Percentiles rank a stretch among this genome's conserved stretches.
Conservation (phyloP, 2,329 filamentous ascomycete species). For the Zasmidium cellare region DNA sequence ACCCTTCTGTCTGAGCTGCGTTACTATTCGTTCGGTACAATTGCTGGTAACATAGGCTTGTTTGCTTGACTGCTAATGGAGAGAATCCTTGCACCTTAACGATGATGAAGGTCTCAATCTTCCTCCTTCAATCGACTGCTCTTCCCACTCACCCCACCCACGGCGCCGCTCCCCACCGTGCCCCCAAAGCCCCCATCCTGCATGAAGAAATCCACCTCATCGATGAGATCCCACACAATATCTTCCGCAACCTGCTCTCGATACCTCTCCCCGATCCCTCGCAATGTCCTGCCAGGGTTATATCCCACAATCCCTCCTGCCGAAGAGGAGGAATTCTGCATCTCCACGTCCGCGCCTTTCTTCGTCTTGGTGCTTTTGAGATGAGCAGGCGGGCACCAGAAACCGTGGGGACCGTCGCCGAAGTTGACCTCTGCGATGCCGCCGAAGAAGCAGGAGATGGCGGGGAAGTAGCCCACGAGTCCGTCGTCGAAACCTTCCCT, state of each 20-base stretch:
- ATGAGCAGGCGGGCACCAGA: conserved; percentile 79
- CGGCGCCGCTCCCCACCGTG: conserved; percentile 25
- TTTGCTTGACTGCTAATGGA: no score
- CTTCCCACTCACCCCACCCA: conserved; percentile 18
- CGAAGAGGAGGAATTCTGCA: conserved; percentile 26
- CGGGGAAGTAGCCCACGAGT: conserved; percentile 92
- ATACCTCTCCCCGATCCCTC: conserved; percentile 75
- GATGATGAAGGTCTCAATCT: no score
- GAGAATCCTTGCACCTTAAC: no score
- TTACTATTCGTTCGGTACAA: no score
- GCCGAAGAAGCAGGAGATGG: conserved; percentile 86
- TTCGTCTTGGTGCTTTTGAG: conserved; percentile 27
- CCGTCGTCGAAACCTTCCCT: conserved; percentile 90
- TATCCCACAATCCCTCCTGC: conserved; percentile 27
- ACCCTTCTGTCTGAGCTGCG: neutral
- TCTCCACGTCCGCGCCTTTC: conserved; percentile 35
- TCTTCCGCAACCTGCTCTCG: conserved; percentile 94
- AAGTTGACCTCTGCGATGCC: conserved; percentile 93
- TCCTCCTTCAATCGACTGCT: conserved; percentile 25
- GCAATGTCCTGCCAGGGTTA: conserved; percentile 42
- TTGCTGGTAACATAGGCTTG: no score
- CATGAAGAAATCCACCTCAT: conserved; percentile 89
- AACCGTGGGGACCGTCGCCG: conserved; percentile 76
- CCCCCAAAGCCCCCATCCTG: conserved; percentile 58
- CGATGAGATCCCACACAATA: conserved; percentile 85